Conservation (phyloP, 1,139 yeast genomes). For the Geotrichum macrosporum region DNA sequence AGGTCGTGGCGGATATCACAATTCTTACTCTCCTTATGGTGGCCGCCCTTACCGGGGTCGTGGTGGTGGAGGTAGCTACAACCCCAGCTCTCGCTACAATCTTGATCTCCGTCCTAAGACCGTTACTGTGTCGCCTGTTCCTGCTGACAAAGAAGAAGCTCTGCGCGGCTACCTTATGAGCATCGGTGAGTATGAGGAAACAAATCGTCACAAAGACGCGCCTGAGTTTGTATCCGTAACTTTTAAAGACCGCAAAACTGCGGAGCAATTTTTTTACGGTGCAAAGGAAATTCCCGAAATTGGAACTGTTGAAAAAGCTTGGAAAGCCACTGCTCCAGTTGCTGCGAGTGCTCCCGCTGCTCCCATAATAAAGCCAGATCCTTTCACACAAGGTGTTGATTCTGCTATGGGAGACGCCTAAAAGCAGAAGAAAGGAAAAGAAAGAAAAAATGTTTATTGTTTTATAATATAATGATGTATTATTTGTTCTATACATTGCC, state of each 20-base stretch:
- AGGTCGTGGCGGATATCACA: constrained; percentile 28
- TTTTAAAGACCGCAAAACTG: constrained; percentile 42
- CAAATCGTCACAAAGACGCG: constrained; percentile 16
- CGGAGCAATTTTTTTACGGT: constrained; percentile 40
- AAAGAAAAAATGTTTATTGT: not conserved
- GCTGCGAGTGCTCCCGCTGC: not conserved
- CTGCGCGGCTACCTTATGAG: constrained; percentile 27
- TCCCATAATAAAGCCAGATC: not conserved
- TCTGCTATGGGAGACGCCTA: constrained; percentile 1
- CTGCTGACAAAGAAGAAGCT: constrained; percentile 36
- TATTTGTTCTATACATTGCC: not conserved
- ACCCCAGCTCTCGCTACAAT: constrained; percentile 28
- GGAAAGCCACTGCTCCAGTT: constrained; percentile 28
- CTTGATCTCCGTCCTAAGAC: constrained; percentile 42
- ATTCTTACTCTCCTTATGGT: constrained; percentile 26
- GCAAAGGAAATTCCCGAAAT: constrained; percentile 34
- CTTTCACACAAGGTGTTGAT: not conserved
- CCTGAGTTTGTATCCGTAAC: constrained; percentile 34
- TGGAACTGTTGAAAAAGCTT: constrained; percentile 35
- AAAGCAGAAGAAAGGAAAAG: not conserved
- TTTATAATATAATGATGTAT: not conserved
- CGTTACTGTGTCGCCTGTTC: constrained; percentile 35
- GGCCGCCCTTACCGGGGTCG: constrained; percentile 25
- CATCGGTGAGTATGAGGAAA: constrained; percentile 28
- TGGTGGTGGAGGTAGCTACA: constrained; percentile 24